Evolutionary conservation across 257 asterid genomes (phyloP).

Genomic region (Jasminum sambac): DNA sequence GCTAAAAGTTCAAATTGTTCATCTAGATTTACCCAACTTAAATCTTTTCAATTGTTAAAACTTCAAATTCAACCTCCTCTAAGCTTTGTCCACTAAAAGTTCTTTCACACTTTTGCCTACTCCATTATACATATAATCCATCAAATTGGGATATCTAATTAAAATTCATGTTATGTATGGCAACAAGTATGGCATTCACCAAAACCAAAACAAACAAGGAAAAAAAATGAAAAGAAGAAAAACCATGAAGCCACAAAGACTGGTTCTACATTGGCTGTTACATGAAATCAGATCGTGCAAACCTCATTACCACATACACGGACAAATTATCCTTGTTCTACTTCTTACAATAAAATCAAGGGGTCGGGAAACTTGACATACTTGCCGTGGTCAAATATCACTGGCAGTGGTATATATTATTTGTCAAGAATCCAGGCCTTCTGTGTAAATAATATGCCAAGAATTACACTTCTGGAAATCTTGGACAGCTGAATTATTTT

Average conservation of each 20-base stretch:
- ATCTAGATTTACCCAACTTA: not conserved
- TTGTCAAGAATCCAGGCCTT: not conserved
- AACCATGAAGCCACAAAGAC: not conserved
- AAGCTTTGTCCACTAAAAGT: not conserved
- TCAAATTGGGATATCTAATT: not conserved
- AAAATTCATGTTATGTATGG: not conserved
- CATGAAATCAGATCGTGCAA: not conserved
- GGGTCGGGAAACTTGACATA: not conserved
- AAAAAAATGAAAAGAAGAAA: no score
- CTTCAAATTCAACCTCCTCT: not conserved
- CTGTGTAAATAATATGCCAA: not conserved
- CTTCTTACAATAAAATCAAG: not conserved
- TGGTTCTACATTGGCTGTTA: not conserved
- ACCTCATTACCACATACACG: not conserved
- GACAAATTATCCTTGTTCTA: not conserved
- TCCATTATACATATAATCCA: not conserved
- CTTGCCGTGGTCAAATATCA: not conserved
- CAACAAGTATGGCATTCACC: no score
- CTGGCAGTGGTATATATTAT: not conserved
- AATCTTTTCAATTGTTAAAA: not conserved
- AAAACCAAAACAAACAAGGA: no score
- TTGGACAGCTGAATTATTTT: not conserved
- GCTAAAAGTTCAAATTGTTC: no score
- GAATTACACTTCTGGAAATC: not conserved
- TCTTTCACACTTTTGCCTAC: not conserved